These are phyloP conservation scores for Pythium dissotocum DNA, from an alignment of 352 stramenopile genomes.

Conservation along the genomic window DNA sequence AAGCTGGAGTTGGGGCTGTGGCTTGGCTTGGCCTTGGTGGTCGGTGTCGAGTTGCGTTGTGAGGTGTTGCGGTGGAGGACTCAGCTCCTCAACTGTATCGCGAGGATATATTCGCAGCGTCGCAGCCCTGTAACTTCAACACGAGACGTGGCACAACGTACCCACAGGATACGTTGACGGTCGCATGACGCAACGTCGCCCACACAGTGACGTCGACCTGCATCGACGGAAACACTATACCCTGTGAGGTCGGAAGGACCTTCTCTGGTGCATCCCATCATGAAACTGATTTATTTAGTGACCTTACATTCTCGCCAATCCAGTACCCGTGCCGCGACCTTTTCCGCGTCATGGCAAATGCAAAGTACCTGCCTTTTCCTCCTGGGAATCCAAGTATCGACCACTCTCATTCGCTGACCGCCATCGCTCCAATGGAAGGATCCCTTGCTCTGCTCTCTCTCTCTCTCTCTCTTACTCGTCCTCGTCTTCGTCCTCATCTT, in stretches of 20 bases:
- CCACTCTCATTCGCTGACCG: no score
- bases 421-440: no score
- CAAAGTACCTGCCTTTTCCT: no score
- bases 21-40: not conserved
- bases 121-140: not conserved
- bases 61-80: not conserved
- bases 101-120: not conserved
- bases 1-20: not conserved
- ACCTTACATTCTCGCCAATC: no score
- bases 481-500: conserved; percentile 4
- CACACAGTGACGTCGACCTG: not conserved
- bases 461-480: conserved; percentile 8
- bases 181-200: not conserved
- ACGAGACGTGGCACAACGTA: not conserved
- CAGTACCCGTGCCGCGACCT: no score
- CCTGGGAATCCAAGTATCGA: no score
- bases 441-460: not conserved
- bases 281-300: no score
- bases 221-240: no score
- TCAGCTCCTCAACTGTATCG: not conserved
- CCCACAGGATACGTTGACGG: not conserved
- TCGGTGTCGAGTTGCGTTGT: not conserved
- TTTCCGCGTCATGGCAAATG: no score
- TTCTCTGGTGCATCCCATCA: no score
- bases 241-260: no score